A percentile compares a stretch with the other conserved stretches of the same genome.
Evolutionary conservation across 2,329 filamentous ascomycete genomes (phyloP).

Genomic region (Eurotiales sp.): DNA sequence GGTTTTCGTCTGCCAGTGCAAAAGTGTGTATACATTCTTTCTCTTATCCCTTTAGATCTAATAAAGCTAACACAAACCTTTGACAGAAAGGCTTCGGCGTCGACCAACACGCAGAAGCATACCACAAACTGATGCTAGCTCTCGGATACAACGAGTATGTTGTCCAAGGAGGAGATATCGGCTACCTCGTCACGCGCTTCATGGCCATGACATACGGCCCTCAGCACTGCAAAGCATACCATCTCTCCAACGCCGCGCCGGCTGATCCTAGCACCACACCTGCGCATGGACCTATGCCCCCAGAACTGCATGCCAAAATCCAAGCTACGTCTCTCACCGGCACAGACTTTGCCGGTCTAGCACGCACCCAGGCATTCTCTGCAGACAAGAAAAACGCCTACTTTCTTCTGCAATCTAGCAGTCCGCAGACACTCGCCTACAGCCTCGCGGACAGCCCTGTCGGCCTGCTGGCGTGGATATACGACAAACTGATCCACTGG

Average conservation of each 20-base stretch:
- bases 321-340: neutral
- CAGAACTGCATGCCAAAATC: neutral
- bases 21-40: neutral
- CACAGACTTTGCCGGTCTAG: neutral
- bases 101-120: constrained; percentile 6
- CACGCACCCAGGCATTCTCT: constrained; percentile 5
- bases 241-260: constrained; percentile 4
- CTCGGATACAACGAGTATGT: constrained; percentile 7
- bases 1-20: constrained; percentile 5
- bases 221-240: constrained; percentile 7
- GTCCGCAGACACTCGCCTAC: constrained; percentile 3
- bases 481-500: constrained; percentile 9
- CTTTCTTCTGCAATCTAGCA: constrained; percentile 4
- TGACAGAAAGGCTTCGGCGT: constrained; percentile 4
- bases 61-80: neutral
- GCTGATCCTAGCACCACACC: neutral
- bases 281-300: too few species aligned
- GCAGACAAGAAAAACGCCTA: neutral
- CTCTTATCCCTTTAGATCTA: neutral
- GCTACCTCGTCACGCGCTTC: constrained; percentile 1
- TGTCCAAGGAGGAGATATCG: constrained; percentile 3
- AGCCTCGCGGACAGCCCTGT: constrained; percentile 3
- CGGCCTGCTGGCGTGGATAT: constrained; percentile 5
- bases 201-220: neutral
- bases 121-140: constrained; percentile 6